Evolutionary conservation across 2,329 filamentous ascomycete genomes (phyloP), one percentile per base, ranked within the genome.

Genomic region (Colletotrichum falcatum): DNA sequence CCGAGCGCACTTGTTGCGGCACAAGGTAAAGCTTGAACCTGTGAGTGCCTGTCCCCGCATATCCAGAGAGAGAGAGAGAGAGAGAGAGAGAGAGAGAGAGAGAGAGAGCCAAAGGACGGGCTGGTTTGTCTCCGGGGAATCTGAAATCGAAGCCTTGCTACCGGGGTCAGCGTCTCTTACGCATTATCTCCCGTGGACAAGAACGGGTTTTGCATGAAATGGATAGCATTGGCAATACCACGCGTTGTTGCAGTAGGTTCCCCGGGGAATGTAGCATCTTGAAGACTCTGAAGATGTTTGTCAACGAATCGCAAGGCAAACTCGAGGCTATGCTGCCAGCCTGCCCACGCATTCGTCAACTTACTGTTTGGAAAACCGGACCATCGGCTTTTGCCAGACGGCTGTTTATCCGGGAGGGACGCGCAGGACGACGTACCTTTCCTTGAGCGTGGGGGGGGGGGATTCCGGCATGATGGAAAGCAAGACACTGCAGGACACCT

Each of bases 1-100:
- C 75, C 76, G 69, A 70, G 61, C 49, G 42, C 11, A 64, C n/a
- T n/a, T n/a, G 23, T 28, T 66, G 62, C 49, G 66, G 70, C 70
- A 71, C 55, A 33, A 72, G 55, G 56, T 55, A 65, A 70, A 71
- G 65, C 69, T 71, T 64, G 65, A 64, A 61, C 54, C 42, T 61
- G n/a, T 49, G 65, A n/a, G n/a, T 60, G 60, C 59, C 35, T 61
- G 26, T 61, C 56, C 42, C 42, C 46, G 35, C 56, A 35, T 35
- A 44, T 44, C 28, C 44, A 46, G n/a, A 20, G 33, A 12, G 33
- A 23, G 33, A 23, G 23, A 51, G 20, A 20, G 33, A 12, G 33
- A 23, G 33, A 23, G 23, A 51, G 20, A 20, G 33, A 12, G 33
- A 23, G 33, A 23, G 23, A 51, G 20, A n/a, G n/a, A 20, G 33